Evolutionary conservation across 2,329 filamentous ascomycete species (phyloP).

Genomic region (Chrysosporium queenslandicum): DNA sequence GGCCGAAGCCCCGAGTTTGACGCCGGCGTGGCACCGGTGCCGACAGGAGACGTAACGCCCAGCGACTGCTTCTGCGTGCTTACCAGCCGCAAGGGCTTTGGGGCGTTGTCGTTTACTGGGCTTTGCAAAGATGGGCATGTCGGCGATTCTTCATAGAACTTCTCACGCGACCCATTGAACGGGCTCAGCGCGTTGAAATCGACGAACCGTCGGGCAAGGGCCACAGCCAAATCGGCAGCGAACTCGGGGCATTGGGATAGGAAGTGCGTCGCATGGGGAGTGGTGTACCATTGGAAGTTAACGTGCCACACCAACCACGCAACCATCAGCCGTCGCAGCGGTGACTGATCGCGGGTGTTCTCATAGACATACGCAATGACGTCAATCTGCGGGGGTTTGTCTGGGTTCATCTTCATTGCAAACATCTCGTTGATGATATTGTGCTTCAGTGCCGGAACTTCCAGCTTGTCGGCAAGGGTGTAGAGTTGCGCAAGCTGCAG

Average conservation of each 20-base stretch:
- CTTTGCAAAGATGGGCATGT: background rate
- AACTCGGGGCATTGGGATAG: constrained; percentile 7
- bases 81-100: background rate
- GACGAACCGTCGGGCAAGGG: background rate
- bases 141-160: background rate
- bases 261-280: background rate
- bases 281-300: constrained; percentile 9
- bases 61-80: constrained; percentile 3
- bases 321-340: constrained; percentile 8
- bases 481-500: constrained; percentile 11
- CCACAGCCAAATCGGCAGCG: constrained; percentile 8
- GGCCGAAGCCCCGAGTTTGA: background rate
- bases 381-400: constrained; percentile 10
- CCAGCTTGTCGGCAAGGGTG: constrained; percentile 11
- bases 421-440: constrained; percentile 9
- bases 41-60: background rate
- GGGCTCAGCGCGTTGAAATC: constrained; percentile 4
- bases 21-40: background rate
- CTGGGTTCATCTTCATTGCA: constrained; percentile 5
- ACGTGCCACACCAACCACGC: constrained; percentile 11
- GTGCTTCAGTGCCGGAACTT: constrained; percentile 7
- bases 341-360: constrained; percentile 4
- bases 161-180: constrained; percentile 2
- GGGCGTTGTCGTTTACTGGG: background rate
- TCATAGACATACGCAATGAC: constrained; percentile 12